phyloP scores from a whole-genome alignment of 2,329 filamentous ascomycete genomes.

The Epichloe coenophiala region DNA sequence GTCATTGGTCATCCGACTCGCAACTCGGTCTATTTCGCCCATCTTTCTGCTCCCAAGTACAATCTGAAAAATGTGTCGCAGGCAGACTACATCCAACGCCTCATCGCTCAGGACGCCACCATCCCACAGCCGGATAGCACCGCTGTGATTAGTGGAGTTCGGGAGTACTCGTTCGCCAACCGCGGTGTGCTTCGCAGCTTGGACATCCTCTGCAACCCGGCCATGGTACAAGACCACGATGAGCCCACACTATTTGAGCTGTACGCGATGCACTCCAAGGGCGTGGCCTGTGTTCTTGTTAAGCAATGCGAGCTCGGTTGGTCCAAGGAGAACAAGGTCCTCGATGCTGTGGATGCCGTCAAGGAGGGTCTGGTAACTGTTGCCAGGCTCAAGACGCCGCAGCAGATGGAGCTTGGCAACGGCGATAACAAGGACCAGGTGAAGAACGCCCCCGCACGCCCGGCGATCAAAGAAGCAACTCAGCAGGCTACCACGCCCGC shows the following conservation, averaged over 20 bases:
- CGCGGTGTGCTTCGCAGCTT: slow-evolving; percentile 81
- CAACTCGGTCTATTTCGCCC: slow-evolving; percentile 95
- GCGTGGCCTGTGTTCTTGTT: slow-evolving; percentile 79
- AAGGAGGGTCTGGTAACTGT: slow-evolving; percentile 62
- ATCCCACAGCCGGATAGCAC: slow-evolving; percentile 84
- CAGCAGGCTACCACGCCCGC: slow-evolving; percentile 11
- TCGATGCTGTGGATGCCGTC: slow-evolving; percentile 64
- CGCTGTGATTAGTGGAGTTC: slow-evolving; percentile 91
- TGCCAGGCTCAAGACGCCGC: slow-evolving; percentile 49
- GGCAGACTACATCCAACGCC: slow-evolving; percentile 70
- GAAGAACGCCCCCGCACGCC: slow-evolving; percentile 20
- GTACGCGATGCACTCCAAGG: slow-evolving; percentile 95
- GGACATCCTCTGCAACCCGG: slow-evolving; percentile 67
- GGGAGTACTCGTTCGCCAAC: slow-evolving; percentile 83
- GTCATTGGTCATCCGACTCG: slow-evolving; percentile 90
- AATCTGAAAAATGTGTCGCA: slow-evolving; percentile 71
- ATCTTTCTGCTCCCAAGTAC: slow-evolving; percentile 89
- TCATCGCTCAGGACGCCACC: slow-evolving; percentile 56
- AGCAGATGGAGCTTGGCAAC: slow-evolving; percentile 21
- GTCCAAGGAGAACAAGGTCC: slow-evolving; percentile 79
- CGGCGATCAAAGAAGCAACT: slow-evolving; percentile 17
- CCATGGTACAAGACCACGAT: slow-evolving; percentile 47
- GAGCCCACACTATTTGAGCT: slow-evolving; percentile 80
- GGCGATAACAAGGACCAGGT: slow-evolving; percentile 25
- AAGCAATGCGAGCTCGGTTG: slow-evolving; percentile 85